These are phyloP conservation scores for Raffaelea deltoideospora DNA, from an alignment of 2,329 filamentous ascomycete genomes.

Conservation along the genomic window DNA sequence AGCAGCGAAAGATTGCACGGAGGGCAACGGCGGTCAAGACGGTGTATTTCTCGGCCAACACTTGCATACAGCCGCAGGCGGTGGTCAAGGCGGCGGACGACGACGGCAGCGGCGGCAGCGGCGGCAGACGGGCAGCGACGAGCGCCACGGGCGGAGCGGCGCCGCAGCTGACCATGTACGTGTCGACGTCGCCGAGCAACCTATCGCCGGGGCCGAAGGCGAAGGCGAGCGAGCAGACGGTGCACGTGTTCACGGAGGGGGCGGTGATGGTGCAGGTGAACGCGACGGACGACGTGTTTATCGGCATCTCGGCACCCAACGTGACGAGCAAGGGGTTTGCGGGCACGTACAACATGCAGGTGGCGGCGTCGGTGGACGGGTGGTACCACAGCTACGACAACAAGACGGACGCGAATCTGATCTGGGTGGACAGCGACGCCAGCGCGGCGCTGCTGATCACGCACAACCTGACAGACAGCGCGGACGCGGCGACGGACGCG, in stretches of 20 bases:
- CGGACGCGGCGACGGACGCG: conserved; percentile 34
- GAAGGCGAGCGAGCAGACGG: conserved; percentile 27
- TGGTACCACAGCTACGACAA: conserved; percentile 56
- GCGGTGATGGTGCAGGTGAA: conserved; percentile 51
- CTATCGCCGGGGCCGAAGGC: conserved; percentile 49
- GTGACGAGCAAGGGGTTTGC: conserved; percentile 39
- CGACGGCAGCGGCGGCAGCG: no score
- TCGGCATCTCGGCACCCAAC: conserved; percentile 60
- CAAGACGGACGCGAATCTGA: conserved; percentile 39
- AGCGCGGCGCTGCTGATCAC: conserved; percentile 67
- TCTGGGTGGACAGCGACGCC: conserved; percentile 75
- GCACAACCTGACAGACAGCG: conserved; percentile 47
- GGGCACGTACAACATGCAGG: conserved; percentile 62
- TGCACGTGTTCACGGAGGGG: conserved; percentile 45
- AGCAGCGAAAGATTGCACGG: neutral
- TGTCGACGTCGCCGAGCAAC: conserved; percentile 53
- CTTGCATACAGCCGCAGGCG: conserved; percentile 59
- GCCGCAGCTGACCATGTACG: conserved; percentile 63
- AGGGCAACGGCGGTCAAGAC: conserved; percentile 20
- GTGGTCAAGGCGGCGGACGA: conserved; percentile 22
- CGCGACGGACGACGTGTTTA: conserved; percentile 53
- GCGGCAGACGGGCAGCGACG: no score
- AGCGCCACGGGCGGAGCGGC: conserved; percentile 28
- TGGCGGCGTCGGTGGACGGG: conserved; percentile 68
- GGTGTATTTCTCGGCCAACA: conserved; percentile 75